Base-by-base conservation (phyloP, 169 alveolate species). In the Plasmodium malariae region DNA sequence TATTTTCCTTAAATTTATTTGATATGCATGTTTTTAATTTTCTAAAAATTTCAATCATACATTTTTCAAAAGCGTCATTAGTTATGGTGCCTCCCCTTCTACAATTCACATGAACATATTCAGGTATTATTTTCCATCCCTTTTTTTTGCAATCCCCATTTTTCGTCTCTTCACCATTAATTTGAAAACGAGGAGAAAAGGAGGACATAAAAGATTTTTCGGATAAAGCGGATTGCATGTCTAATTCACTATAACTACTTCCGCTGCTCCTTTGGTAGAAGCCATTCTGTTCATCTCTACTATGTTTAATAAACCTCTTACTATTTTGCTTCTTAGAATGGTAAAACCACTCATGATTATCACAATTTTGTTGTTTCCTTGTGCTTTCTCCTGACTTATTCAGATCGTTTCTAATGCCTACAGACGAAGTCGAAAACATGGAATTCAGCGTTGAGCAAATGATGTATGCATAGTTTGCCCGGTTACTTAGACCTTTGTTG, bases 1-100 rank as follows among this genome's bases (percentile, higher is more conserved):
- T 34, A 21, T 0, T 19, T 24, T 37, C 54, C 26, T 21, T 30
- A 71, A 71, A 71, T 7, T 59, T 51, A 30, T 32, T 51, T 37
- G 40, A 32, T 71, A 49, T 71, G 34, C 67, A n/a, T 24, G 24
- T 71, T 32, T 32, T 11, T 71, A 71, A 17, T 9, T 11, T 36
- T 6, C 26, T 49, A 14, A 71, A 51, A 67, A 67, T 32, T n/a
- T 32, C 4, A 2, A 37, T 9, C 7, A 67, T 40, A 48, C 17
- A 14, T 37, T 48, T 67, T 65, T 65, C 32, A 37, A 65, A 43
- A 43, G 30, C 48, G 12, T 34, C 74, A 9, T 45, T 34, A 12
- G 24, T 17, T 32, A 67, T 19, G 3, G 9, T 40, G 4, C 28
- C 34, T 49, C 19, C 0, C 14, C 6, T 40, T 17, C n/a, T n/a